A percentile compares a stretch with the other conserved stretches of the same genome.
These are phyloP conservation scores for Colletotrichum sp. DNA, from an alignment of 2,329 filamentous ascomycete species.

Conservation along the genomic window DNA sequence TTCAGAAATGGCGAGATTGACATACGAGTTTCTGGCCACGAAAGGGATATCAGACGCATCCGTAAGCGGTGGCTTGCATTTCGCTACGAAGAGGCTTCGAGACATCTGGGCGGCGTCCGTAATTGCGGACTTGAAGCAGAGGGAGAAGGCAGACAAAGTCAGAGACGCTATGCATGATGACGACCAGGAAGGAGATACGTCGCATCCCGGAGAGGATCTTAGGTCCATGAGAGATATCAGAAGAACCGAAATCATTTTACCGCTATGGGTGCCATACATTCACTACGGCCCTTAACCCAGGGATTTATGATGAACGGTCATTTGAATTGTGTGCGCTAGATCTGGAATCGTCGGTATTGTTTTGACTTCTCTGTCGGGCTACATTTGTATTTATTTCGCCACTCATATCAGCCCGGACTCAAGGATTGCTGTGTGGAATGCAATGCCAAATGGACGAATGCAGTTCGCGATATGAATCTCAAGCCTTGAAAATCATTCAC, in stretches of 20 bases:
- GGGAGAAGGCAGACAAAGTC: too few species aligned
- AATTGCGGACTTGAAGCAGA: background rate
- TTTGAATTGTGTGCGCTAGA: too few species aligned
- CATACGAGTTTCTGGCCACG: slow-evolving; percentile 26
- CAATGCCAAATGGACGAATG: too few species aligned
- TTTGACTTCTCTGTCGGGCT: too few species aligned
- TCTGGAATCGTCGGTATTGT: too few species aligned
- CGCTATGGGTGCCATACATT: background rate
- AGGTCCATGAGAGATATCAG: background rate
- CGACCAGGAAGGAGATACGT: background rate
- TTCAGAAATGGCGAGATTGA: slow-evolving; percentile 31
- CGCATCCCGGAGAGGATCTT: background rate
- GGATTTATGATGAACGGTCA: too few species aligned
- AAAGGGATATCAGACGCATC: slow-evolving; percentile 1
- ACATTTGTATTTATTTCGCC: too few species aligned
- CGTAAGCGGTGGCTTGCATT: slow-evolving; percentile 11
- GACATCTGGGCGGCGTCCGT: background rate
- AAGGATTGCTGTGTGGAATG: too few species aligned
- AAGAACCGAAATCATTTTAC: background rate
- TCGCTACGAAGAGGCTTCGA: background rate
- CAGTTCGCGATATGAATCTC: too few species aligned
- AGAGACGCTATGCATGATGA: background rate
- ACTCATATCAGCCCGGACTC: too few species aligned
- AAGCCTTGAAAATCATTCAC: background rate
- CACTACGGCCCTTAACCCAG: background rate